A percentile compares a stretch with the other conserved stretches of the same genome.
These are phyloP conservation scores for Mucor lusitanicus DNA, from an alignment of 371 early-diverging fungal genomes.

Conservation along the genomic window DNA sequence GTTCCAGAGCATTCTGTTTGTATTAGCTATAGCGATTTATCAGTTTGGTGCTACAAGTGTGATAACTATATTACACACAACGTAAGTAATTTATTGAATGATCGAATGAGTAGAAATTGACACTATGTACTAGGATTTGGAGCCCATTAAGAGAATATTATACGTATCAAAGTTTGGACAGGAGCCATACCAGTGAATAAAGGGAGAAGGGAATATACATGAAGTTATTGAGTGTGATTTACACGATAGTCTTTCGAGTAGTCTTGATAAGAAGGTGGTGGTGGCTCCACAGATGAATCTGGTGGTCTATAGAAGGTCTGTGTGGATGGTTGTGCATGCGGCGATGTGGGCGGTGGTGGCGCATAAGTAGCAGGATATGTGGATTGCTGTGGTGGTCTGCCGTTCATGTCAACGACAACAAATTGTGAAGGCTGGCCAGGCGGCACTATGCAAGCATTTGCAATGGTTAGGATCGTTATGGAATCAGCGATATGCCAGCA, in stretches of 20 bases:
- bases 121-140: constrained; percentile 10
- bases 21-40: constrained; percentile 32
- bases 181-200: not conserved
- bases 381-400: not conserved
- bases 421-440: not conserved
- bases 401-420: constrained; percentile 18
- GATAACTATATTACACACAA: constrained; percentile 24
- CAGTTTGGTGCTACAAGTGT: constrained; percentile 34
- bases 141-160: constrained; percentile 13
- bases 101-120: not conserved
- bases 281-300: constrained; percentile 12
- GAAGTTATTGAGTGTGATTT: not conserved
- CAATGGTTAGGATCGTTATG: not conserved
- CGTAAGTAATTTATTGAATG: constrained; percentile 11
- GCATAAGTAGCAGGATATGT: constrained; percentile 8
- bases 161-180: constrained; percentile 27
- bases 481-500: not conserved
- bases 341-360: not conserved
- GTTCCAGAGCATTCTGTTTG: constrained; percentile 22
- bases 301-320: constrained; percentile 12
- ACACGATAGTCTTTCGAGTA: constrained; percentile 26
- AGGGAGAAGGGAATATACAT: not conserved
- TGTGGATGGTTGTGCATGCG: not conserved
- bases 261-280: constrained; percentile 36
- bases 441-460: not conserved